A percentile compares a stretch with the other conserved stretches of the same genome.
Evolutionary conservation across 2,329 filamentous ascomycete species (phyloP).

Genomic region (Trichoderma sp.): DNA sequence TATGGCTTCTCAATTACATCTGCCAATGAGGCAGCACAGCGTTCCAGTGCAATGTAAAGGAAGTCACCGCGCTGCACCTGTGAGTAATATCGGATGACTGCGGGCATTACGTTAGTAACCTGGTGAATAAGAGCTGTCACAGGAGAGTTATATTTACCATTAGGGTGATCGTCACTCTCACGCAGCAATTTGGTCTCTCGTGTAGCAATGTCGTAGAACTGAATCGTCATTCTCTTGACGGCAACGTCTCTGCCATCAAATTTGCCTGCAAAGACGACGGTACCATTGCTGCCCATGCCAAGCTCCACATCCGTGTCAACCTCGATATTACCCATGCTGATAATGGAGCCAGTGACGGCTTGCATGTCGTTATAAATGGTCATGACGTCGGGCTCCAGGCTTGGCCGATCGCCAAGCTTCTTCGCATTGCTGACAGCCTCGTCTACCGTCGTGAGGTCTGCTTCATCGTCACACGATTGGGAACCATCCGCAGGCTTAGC

Average conservation of each 20-base stretch:
- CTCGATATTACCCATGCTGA: constrained; percentile 64
- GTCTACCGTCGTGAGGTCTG: constrained; percentile 53
- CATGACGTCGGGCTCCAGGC: constrained; percentile 63
- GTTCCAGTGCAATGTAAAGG: constrained; percentile 92
- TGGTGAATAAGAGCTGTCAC: background rate
- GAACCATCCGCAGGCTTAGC: constrained; percentile 56
- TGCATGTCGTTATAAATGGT: constrained; percentile 59
- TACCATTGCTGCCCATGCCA: constrained; percentile 91
- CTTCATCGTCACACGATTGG: constrained; percentile 51
- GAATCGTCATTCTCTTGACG: constrained; percentile 93
- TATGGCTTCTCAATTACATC: constrained; percentile 82
- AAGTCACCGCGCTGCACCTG: constrained; percentile 88
- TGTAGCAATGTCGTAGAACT: constrained; percentile 93
- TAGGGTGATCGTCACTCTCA: constrained; percentile 93
- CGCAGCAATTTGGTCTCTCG: constrained; percentile 89
- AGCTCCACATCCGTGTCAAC: constrained; percentile 65
- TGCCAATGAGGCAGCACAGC: constrained; percentile 90
- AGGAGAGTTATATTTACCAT: constrained; percentile 52
- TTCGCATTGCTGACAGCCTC: constrained; percentile 62
- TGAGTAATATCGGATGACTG: constrained; percentile 92
- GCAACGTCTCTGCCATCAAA: constrained; percentile 93
- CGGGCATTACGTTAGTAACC: background rate
- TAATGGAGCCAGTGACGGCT: constrained; percentile 59
- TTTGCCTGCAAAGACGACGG: constrained; percentile 89
- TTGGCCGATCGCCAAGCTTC: constrained; percentile 54